Percentiles rank a stretch among this genome's conserved stretches.
phyloP scores from a whole-genome alignment of 208 protist genomes.

The Trypanosoma vivax region DNA sequence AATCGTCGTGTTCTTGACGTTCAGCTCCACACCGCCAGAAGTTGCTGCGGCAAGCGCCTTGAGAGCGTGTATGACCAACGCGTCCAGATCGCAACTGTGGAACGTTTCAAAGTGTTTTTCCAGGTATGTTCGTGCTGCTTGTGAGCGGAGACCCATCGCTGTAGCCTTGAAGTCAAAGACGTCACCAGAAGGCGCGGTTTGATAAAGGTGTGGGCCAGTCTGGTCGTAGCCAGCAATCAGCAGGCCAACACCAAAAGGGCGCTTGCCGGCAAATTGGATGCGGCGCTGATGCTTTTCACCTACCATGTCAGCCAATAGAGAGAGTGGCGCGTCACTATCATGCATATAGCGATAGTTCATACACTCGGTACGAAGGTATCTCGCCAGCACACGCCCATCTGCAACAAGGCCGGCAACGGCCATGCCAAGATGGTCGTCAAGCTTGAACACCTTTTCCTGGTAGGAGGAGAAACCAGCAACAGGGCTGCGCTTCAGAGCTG shows the following conservation, averaged over 20 bases:
- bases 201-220: slow-evolving; percentile 92
- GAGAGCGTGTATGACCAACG: slow-evolving; percentile 91
- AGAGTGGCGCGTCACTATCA: slow-evolving; percentile 61
- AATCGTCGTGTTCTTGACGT: slow-evolving; percentile 89
- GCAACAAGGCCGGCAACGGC: slow-evolving; percentile 97
- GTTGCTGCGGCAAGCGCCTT: slow-evolving; percentile 91
- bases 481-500: slow-evolving; percentile 90
- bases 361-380: slow-evolving; percentile 96
- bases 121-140: slow-evolving; percentile 98
- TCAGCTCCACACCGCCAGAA: slow-evolving; percentile 85
- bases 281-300: slow-evolving; percentile 94
- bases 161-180: slow-evolving; percentile 98
- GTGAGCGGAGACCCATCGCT: slow-evolving; percentile 98
- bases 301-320: slow-evolving; percentile 73
- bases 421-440: slow-evolving; percentile 98
- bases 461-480: slow-evolving; percentile 95
- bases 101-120: slow-evolving; percentile 96
- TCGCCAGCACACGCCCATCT: slow-evolving; percentile 92
- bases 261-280: slow-evolving; percentile 93
- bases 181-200: slow-evolving; percentile 96
- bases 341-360: slow-evolving; percentile 96
- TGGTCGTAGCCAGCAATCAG: slow-evolving; percentile 95
- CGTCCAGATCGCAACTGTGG: slow-evolving; percentile 67
- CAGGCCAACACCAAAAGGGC: slow-evolving; percentile 99
- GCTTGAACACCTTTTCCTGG: slow-evolving; percentile 97